Percentiles rank a stretch among this genome's conserved stretches.
phyloP scores from a whole-genome alignment of 257 asterid species.

The Solanum etuberosum region DNA sequence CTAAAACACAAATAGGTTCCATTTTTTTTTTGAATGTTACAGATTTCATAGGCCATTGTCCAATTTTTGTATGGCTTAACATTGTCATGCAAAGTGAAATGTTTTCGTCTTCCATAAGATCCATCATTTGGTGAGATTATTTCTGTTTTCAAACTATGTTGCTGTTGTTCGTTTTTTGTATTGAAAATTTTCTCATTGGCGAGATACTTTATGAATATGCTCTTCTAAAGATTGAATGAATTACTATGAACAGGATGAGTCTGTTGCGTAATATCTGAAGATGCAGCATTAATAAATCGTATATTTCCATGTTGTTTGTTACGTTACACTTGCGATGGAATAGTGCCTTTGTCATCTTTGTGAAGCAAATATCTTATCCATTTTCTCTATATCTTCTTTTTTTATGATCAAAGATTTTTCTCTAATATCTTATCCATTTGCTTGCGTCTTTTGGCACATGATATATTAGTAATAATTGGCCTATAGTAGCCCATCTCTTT shows the following conservation, averaged over 20 bases:
- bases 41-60: not conserved
- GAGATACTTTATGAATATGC: not conserved
- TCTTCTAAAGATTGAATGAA: not conserved
- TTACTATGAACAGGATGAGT: not conserved
- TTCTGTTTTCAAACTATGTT: not conserved
- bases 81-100: not conserved
- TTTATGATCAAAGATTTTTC: not conserved
- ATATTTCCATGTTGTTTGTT: not conserved
- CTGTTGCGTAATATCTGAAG: not conserved
- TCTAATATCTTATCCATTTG: not conserved
- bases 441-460: not conserved
- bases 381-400: not conserved
- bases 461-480: not conserved
- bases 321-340: not conserved
- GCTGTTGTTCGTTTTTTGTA: not conserved
- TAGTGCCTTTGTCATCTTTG: not conserved
- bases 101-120: not conserved
- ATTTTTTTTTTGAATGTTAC: not conserved
- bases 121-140: not conserved
- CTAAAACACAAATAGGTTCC: not conserved
- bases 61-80: not conserved
- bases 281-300: not conserved
- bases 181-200: not conserved
- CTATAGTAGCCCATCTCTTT: not conserved
- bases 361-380: not conserved